Evolutionary conservation across 495 filamentous ascomycete genomes (phyloP).

Genomic region (Hypoxylon fuscum): DNA sequence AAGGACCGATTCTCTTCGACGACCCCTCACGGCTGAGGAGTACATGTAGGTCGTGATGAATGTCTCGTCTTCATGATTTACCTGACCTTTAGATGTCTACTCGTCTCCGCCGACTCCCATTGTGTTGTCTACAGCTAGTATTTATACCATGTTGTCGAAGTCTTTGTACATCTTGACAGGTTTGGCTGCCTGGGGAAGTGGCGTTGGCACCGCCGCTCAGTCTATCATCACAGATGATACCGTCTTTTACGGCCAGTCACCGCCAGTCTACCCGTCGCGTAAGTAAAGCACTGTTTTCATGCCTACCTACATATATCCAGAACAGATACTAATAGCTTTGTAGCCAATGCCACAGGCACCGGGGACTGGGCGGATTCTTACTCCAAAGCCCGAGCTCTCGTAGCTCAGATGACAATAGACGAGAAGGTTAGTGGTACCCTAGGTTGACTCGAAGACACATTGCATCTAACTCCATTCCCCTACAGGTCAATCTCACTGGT

Average conservation of each 20-base stretch:
- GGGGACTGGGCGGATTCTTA: slow-evolving; percentile 60
- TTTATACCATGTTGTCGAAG: slow-evolving; percentile 32
- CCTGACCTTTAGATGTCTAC: slow-evolving; percentile 7
- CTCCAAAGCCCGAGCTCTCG: slow-evolving; percentile 61
- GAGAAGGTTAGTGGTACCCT: slow-evolving; percentile 65
- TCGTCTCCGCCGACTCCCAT: not conserved
- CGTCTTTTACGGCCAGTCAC: slow-evolving; percentile 65
- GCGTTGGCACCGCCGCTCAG: slow-evolving; percentile 22
- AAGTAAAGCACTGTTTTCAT: slow-evolving; percentile 25
- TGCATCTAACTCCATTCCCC: slow-evolving; percentile 10
- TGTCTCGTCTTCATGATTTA: slow-evolving; percentile 20
- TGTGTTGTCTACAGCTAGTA: slow-evolving; percentile 6
- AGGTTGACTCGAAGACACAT: slow-evolving; percentile 17
- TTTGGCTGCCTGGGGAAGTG: slow-evolving; percentile 45
- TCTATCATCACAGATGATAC: slow-evolving; percentile 53
- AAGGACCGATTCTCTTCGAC: slow-evolving; percentile 7
- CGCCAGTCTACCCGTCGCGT: slow-evolving; percentile 67
- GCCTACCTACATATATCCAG: not conserved
- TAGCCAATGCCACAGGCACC: slow-evolving; percentile 61
- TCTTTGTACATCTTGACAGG: slow-evolving; percentile 43
- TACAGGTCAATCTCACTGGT: slow-evolving; percentile 60
- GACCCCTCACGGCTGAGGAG: slow-evolving; percentile 1
- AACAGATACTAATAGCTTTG: slow-evolving; percentile 69
- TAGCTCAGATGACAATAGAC: slow-evolving; percentile 64
- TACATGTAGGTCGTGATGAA: not conserved